A percentile compares a stretch with the other conserved stretches of the same genome.
Conservation (phyloP, 108 stramenopile species). For the Mayamaea pseudoterrestris region DNA sequence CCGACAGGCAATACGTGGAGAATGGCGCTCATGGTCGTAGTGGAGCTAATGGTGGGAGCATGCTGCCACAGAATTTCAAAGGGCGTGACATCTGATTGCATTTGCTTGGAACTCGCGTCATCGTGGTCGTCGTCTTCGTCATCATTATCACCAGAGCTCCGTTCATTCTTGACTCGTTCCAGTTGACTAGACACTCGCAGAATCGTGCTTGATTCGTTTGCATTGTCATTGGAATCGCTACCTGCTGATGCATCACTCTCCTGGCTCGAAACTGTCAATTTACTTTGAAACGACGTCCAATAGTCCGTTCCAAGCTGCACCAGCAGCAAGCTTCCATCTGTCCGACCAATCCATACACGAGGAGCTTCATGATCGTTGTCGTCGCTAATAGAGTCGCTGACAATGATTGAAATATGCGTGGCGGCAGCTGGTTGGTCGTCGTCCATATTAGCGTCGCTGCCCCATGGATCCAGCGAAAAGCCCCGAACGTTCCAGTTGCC, state of each 20-base stretch:
- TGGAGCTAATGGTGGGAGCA: too few species aligned
- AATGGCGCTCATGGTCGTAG: too few species aligned
- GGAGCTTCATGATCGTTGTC: neutral
- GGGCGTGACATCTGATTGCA: too few species aligned
- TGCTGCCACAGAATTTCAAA: too few species aligned
- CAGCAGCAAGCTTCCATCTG: slow-evolving; percentile 38
- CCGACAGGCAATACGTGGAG: too few species aligned
- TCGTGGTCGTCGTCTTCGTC: slow-evolving; percentile 2
- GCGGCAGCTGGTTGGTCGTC: neutral
- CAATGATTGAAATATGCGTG: neutral
- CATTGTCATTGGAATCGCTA: too few species aligned
- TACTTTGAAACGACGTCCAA: slow-evolving; percentile 30
- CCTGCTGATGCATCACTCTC: neutral
- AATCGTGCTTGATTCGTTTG: too few species aligned
- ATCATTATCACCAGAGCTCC: neutral
- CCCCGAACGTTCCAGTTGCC: slow-evolving; percentile 26
- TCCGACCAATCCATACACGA: slow-evolving; percentile 24
- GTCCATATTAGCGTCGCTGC: neutral
- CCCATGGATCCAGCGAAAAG: slow-evolving; percentile 11
- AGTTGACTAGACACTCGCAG: neutral
- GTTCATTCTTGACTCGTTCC: slow-evolving; percentile 1
- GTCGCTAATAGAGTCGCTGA: too few species aligned
- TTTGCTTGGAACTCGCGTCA: too few species aligned
- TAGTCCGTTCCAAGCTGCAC: slow-evolving; percentile 36
- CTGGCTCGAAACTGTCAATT: slow-evolving; percentile 1